These are phyloP conservation scores for Nyctanthes arbortristis DNA, from an alignment of 257 asterid genomes.

Conservation along the genomic window DNA sequence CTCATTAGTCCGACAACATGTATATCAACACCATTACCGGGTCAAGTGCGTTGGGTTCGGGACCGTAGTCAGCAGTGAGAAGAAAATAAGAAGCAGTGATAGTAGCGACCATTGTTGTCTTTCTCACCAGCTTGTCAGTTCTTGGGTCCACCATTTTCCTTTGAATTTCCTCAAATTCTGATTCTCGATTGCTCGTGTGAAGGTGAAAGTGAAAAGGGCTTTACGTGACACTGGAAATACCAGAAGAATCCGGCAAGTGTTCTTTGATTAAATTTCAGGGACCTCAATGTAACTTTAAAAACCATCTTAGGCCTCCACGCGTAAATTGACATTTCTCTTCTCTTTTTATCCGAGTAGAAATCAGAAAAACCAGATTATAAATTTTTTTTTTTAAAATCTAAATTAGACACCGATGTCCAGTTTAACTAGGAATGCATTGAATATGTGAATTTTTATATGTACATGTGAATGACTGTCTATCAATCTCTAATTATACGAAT, in stretches of 20 bases:
- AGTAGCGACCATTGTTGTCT: slow-evolving; percentile 85
- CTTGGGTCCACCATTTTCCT: slow-evolving; percentile 56
- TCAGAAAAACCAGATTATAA: too few relatives aligned
- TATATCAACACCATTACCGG: slow-evolving; percentile 45
- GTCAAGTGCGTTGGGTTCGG: slow-evolving; percentile 76
- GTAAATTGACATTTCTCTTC: too few relatives aligned
- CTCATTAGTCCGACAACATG: background rate
- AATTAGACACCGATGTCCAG: too few relatives aligned
- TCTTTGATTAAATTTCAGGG: background rate
- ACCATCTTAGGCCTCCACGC: background rate
- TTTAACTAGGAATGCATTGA: too few relatives aligned
- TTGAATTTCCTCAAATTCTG: background rate
- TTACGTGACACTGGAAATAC: background rate
- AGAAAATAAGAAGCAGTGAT: slow-evolving; percentile 76
- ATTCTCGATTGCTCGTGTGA: background rate
- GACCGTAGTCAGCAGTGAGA: slow-evolving; percentile 88
- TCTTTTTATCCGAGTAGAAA: too few relatives aligned
- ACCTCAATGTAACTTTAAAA: background rate
- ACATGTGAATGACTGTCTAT: too few relatives aligned
- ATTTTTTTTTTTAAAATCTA: too few relatives aligned
- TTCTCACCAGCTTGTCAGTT: slow-evolving; percentile 67
- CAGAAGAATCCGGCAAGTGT: background rate
- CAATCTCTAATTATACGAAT: too few relatives aligned
- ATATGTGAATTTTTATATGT: too few relatives aligned
- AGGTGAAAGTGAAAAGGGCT: background rate